Evolutionary conservation across 768 basidiomycete genomes (phyloP).

Genomic region (Pholiota molesta): DNA sequence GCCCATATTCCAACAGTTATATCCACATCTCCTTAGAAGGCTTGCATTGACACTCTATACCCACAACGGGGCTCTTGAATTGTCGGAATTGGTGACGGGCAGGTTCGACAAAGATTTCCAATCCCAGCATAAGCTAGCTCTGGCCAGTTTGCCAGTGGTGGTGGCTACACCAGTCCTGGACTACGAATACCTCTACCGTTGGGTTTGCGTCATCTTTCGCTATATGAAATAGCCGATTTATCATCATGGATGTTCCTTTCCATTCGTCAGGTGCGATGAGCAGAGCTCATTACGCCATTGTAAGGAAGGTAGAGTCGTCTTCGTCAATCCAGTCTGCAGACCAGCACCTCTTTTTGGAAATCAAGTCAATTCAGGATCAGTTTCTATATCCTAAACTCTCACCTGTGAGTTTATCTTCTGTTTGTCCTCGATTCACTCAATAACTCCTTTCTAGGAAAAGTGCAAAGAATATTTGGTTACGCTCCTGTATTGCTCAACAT

Average conservation of each 20-base stretch:
- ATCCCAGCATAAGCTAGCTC: too few relatives aligned
- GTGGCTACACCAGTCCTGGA: too few relatives aligned
- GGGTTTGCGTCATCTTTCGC: neutral
- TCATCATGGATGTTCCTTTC: constrained; percentile 73
- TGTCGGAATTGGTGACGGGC: neutral
- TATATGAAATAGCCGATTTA: too few relatives aligned
- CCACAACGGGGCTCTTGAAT: neutral
- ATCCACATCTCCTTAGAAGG: neutral
- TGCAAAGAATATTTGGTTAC: constrained; percentile 69
- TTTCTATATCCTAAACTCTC: constrained; percentile 53
- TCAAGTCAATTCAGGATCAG: constrained; percentile 55
- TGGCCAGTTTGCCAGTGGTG: too few relatives aligned
- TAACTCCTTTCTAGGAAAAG: constrained; percentile 47
- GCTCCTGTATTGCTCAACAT: constrained; percentile 69
- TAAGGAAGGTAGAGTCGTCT: constrained; percentile 71
- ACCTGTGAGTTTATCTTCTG: constrained; percentile 53
- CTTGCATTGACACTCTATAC: neutral
- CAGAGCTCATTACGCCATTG: constrained; percentile 74
- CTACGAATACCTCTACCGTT: too few relatives aligned
- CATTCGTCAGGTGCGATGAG: constrained; percentile 77
- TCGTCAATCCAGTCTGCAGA: constrained; percentile 60
- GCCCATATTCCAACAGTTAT: neutral
- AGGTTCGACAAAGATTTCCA: neutral
- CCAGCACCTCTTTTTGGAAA: constrained; percentile 59
- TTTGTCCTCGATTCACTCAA: constrained; percentile 9